Percentiles rank a stretch among this genome's conserved stretches.
phyloP scores from a whole-genome alignment of 352 stramenopile species.

The Blastocystis sp. region DNA sequence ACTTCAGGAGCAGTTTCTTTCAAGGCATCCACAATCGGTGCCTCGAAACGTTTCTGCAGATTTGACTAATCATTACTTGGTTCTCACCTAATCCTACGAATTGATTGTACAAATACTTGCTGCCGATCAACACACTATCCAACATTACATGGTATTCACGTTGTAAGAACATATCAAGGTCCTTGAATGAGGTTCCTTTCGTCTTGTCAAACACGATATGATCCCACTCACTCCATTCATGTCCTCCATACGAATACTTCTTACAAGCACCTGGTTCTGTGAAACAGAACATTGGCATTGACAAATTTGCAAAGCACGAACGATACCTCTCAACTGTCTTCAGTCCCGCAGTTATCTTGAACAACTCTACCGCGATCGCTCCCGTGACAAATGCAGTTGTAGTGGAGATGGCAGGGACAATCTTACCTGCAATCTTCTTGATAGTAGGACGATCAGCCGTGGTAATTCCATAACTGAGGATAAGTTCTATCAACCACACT shows the following conservation, averaged over 20 bases:
- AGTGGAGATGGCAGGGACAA: conserved; percentile 98
- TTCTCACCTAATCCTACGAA: conserved; percentile 63
- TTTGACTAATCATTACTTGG: not conserved
- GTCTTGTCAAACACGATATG: not conserved
- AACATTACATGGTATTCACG: conserved; percentile 90
- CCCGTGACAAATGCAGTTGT: conserved; percentile 95
- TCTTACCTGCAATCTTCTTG: conserved; percentile 97
- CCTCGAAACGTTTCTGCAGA: not conserved
- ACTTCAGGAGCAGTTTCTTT: not conserved
- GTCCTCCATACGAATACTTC: not conserved
- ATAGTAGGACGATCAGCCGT: conserved; percentile 92
- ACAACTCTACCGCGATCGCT: conserved; percentile 17
- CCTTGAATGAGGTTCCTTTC: not conserved
- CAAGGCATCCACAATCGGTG: conserved; percentile 27
- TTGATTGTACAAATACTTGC: conserved; percentile 67
- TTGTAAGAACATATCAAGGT: conserved; percentile 80
- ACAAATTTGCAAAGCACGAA: conserved; percentile 44
- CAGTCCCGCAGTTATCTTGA: conserved; percentile 2
- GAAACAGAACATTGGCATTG: conserved; percentile 30
- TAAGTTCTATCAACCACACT: conserved; percentile 65
- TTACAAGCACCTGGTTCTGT: conserved; percentile 4
- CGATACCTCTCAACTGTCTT: conserved; percentile 26
- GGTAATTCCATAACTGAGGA: conserved; percentile 93
- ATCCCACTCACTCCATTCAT: conserved; percentile 38
- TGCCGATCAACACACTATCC: conserved; percentile 91